Conservation (phyloP, 768 basidiomycete genomes). For the Termitomyces eurrhizus region DNA sequence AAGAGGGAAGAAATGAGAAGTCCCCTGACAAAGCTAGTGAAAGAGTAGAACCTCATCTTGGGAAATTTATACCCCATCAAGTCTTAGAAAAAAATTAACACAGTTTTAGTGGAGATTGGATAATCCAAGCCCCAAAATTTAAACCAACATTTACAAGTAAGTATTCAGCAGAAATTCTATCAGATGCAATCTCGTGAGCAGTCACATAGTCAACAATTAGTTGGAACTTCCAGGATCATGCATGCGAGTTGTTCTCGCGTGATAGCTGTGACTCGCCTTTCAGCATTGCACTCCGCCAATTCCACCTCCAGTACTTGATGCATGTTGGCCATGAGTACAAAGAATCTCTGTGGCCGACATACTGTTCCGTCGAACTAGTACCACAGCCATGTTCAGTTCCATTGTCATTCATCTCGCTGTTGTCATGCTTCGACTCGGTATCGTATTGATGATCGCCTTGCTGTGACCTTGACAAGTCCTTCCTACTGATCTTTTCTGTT, state of each 20-base stretch:
- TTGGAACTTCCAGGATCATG: not conserved
- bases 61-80: too few species aligned
- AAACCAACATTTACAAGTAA: too few species aligned
- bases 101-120: too few species aligned
- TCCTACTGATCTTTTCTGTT: not conserved
- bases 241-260: not conserved
- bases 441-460: not conserved
- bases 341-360: not conserved
- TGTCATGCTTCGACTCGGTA: not conserved
- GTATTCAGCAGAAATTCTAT: too few species aligned
- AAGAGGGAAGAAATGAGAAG: too few species aligned
- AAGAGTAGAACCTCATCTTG: too few species aligned
- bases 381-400: too few species aligned
- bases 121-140: too few species aligned
- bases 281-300: not conserved
- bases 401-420: not conserved
- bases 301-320: not conserved
- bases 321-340: not conserved
- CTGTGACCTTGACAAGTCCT: not conserved
- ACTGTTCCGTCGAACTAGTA: not conserved
- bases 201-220: not conserved
- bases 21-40: too few species aligned
- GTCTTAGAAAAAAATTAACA: too few species aligned
- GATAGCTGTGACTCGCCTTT: not conserved
- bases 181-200: too few species aligned